A percentile compares a stretch with the other conserved stretches of the same genome.
Evolutionary conservation across 305 asterid genomes (phyloP).

Genomic region (Rubia peregrina): DNA sequence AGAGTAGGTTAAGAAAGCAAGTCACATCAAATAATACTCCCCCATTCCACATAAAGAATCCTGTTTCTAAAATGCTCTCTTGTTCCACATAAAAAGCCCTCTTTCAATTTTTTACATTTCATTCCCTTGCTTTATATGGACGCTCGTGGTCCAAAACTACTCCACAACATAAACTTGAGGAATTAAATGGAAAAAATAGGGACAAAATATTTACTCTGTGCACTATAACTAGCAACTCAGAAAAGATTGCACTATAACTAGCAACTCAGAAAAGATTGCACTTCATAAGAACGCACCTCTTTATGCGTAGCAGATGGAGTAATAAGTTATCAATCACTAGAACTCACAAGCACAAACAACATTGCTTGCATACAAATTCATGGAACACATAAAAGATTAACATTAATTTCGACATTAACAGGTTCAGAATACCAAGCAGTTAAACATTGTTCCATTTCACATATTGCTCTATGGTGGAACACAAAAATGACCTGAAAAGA

Average conservation of each 20-base stretch:
- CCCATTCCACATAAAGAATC: not conserved
- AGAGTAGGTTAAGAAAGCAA: not conserved
- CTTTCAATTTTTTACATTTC: not conserved
- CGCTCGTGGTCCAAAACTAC: not conserved
- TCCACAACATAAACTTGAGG: not conserved
- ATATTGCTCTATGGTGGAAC: not conserved
- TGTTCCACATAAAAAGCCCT: not conserved
- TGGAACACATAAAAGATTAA: not conserved
- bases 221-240: too few species aligned
- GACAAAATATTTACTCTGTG: not conserved
- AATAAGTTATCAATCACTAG: not conserved
- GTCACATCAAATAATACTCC: not conserved
- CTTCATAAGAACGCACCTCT: not conserved
- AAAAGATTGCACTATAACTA: not conserved
- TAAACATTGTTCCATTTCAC: not conserved
- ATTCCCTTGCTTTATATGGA: not conserved
- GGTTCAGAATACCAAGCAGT: not conserved
- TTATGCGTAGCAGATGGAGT: not conserved
- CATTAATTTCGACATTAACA: not conserved
- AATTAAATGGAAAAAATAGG: not conserved
- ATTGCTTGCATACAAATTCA: not conserved
- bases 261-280: not conserved
- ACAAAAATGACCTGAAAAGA: not conserved
- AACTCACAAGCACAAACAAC: not conserved
- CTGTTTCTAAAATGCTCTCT: not conserved